Percentiles rank a stretch among this genome's conserved stretches.
These are phyloP conservation scores for Croton setiger DNA, from an alignment of 441 rosid genomes.

Conservation along the genomic window DNA sequence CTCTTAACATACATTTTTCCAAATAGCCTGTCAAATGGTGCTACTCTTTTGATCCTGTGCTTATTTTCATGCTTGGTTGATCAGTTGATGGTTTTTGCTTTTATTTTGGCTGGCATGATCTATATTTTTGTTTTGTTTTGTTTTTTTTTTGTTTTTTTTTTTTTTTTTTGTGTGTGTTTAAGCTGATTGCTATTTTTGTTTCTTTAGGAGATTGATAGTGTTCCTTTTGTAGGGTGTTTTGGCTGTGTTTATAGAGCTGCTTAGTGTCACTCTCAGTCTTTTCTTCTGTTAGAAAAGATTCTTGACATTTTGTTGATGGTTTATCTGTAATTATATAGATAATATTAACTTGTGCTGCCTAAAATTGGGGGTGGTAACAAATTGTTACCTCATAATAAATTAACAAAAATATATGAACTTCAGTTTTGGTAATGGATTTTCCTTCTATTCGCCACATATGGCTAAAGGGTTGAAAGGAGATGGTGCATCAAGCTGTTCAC, in stretches of 20 bases:
- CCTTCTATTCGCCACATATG: too few relatives aligned
- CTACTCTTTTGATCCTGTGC: conserved; percentile 2
- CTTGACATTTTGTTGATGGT: neutral
- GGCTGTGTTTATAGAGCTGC: neutral
- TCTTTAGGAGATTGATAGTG: neutral
- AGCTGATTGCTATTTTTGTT: neutral
- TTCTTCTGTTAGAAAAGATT: neutral
- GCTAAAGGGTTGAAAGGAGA: too few relatives aligned
- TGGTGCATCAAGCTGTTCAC: too few relatives aligned
- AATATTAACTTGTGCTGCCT: too few relatives aligned
- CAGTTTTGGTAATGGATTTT: too few relatives aligned
- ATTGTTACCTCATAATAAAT: too few relatives aligned
- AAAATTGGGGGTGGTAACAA: too few relatives aligned
- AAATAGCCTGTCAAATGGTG: neutral
- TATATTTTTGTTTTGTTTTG: neutral
- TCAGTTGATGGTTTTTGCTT: neutral
- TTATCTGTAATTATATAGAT: too few relatives aligned
- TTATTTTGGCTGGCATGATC: neutral
- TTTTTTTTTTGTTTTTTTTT: too few relatives aligned
- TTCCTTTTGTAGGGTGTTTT: neutral
- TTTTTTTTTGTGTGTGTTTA: too few relatives aligned
- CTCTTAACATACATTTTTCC: neutral
- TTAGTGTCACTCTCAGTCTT: neutral
- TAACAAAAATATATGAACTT: too few relatives aligned
- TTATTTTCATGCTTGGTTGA: neutral